Evolutionary conservation across 2,329 filamentous ascomycete species (phyloP).

Genomic region (Botryotinia calthae): DNA sequence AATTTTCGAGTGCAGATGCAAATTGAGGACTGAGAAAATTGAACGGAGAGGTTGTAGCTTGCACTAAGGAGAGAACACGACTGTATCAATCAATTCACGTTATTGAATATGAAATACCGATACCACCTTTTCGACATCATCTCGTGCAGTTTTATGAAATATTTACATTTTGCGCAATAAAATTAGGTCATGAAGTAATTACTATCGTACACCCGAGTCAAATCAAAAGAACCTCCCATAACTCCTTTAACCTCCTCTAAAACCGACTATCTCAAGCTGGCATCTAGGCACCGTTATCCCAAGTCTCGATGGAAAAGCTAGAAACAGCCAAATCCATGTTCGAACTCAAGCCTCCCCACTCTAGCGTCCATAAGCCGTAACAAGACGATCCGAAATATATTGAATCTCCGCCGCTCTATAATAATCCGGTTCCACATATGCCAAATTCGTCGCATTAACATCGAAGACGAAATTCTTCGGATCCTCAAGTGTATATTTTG

Average conservation of each 20-base stretch:
- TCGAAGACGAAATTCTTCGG: constrained; percentile 49
- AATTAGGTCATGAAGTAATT: neutral
- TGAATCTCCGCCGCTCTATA: constrained; percentile 40
- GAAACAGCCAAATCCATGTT: neutral
- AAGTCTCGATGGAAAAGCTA: neutral
- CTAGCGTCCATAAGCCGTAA: constrained; percentile 1
- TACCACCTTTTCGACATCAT: neutral
- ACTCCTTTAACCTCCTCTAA: neutral
- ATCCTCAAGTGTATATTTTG: constrained; percentile 42
- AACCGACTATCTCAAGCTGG: neutral
- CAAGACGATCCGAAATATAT: constrained; percentile 18
- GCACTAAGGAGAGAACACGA: too few relatives aligned
- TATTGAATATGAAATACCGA: neutral
- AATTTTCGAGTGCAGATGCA: neutral
- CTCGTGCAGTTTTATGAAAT: neutral
- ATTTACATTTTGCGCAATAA: neutral
- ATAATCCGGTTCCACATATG: constrained; percentile 45
- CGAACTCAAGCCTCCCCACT: neutral
- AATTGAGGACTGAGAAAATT: neutral
- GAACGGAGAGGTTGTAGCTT: neutral
- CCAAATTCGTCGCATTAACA: constrained; percentile 43
- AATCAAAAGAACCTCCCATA: neutral
- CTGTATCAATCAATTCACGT: neutral
- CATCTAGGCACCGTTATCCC: neutral
- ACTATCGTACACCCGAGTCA: neutral